Conservation (phyloP, 345 rosid genomes). For the rapeseed (Brassica napus) region DNA sequence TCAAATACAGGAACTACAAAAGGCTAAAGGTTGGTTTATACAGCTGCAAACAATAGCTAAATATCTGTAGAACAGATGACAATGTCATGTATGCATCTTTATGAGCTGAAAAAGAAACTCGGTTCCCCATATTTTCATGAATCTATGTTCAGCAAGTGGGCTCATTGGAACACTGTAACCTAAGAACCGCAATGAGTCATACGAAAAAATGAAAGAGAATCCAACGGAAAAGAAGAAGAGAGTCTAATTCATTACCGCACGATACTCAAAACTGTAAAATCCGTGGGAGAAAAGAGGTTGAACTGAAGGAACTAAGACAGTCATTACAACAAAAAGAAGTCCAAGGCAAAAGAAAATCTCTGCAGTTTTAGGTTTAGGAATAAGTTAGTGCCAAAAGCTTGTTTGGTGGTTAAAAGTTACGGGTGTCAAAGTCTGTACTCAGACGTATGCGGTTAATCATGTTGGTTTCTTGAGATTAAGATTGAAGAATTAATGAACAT, state of each 20-base stretch:
- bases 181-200: background rate
- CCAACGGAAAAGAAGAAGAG: background rate
- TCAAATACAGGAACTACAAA: background rate
- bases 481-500: slow-evolving; percentile 6
- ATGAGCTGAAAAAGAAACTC: slow-evolving; percentile 16
- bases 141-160: background rate
- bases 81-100: background rate
- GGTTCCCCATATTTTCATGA: background rate
- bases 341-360: background rate
- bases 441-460: background rate
- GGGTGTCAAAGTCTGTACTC: slow-evolving; percentile 2
- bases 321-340: slow-evolving; percentile 20
- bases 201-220: background rate
- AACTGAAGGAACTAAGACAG: background rate
- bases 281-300: background rate
- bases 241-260: background rate
- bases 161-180: background rate
- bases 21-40: background rate
- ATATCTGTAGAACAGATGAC: background rate
- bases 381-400: background rate
- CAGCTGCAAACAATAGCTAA: background rate
- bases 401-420: background rate
- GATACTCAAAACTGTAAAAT: background rate
- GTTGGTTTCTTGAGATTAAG: background rate
- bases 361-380: slow-evolving; percentile 9